These are phyloP conservation scores for Isoetes taiwanensis DNA, from an alignment of 75 land plant species.

Conservation along the genomic window DNA sequence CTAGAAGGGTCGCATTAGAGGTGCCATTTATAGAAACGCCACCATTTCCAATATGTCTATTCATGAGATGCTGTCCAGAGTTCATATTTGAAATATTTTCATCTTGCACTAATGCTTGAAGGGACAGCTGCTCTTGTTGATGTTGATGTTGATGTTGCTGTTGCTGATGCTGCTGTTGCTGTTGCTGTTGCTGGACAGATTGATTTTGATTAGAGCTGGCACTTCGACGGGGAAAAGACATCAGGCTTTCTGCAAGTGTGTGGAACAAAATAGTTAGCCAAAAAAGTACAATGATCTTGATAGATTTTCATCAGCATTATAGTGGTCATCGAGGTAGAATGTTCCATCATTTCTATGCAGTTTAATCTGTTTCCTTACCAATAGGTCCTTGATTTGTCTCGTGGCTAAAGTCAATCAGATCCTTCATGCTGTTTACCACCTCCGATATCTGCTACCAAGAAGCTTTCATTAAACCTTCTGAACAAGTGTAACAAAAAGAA, in stretches of 20 bases:
- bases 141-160: conserved; percentile 11
- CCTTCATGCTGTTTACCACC: conserved; percentile 94
- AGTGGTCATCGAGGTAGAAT: neutral
- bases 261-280: neutral
- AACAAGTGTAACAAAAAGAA: neutral
- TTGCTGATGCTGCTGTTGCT: conserved; percentile 10
- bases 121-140: conserved; percentile 13
- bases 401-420: conserved; percentile 71
- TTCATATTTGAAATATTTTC: conserved; percentile 6
- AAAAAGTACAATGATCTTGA: neutral
- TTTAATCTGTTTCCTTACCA: conserved; percentile 29
- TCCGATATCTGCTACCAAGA: conserved; percentile 65
- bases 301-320: neutral
- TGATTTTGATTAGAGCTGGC: neutral
- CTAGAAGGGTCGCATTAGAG: no score
- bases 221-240: conserved; percentile 16
- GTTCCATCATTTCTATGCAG: neutral
- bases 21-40: no score
- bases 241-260: conserved; percentile 19
- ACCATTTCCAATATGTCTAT: no score
- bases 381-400: conserved; percentile 74
- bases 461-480: neutral
- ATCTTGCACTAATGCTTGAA: conserved; percentile 11
- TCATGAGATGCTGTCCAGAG: conserved; percentile 12
- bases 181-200: conserved; percentile 7